Base-by-base conservation (phyloP, 1,139 yeast genomes). In the Pichia sp. region DNA sequence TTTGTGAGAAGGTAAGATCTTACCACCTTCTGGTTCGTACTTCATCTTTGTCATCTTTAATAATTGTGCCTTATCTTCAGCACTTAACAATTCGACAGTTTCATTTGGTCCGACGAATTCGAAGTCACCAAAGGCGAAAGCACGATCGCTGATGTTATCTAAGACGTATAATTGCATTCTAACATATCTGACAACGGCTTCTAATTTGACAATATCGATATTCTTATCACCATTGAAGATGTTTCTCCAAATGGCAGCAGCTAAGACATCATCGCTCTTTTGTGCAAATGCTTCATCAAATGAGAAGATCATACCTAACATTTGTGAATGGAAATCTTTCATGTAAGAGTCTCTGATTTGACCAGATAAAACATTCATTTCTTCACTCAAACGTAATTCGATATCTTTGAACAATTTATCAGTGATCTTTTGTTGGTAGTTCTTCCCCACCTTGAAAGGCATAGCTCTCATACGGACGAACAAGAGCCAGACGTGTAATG, bases 391-490 rank as follows among this genome's bases (percentile, higher is more conserved):
- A 62, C 96, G 80, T 61, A 80, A 72, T 65, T 93, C 98, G 70
- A 93, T 85, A 64, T 93, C 99, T 53, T 81, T 80, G 69, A 93
- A 94, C 42, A 89, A 80, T 58, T 96, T 77, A 66, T 94, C 96
- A 38, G 91, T 86, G 44, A 94, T 70, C 65, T 90, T 90, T 66
- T 91, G 96, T 67, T 93, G 97, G 68, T 91, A 93, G 63, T 85
- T 85, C 57, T 80, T 80, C 36, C 97, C 94, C 63, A 88, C 83
- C 61, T 87, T 85, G 65, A 84, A 84, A 0, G 98, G 98, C 84
- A 94, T 76, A 18, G 95, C 95, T 65, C 99, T 81, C 96, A 93
- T 90, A 62, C 99, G 81, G 15, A 88, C 96, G 58, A 85, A 84
- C 45, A 93, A 73, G 62, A 93, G 83, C 99, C 99, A 93, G 54